Evolutionary conservation across 129 eudicot species (phyloP).

Genomic region (Centrapalus pauciflorus): DNA sequence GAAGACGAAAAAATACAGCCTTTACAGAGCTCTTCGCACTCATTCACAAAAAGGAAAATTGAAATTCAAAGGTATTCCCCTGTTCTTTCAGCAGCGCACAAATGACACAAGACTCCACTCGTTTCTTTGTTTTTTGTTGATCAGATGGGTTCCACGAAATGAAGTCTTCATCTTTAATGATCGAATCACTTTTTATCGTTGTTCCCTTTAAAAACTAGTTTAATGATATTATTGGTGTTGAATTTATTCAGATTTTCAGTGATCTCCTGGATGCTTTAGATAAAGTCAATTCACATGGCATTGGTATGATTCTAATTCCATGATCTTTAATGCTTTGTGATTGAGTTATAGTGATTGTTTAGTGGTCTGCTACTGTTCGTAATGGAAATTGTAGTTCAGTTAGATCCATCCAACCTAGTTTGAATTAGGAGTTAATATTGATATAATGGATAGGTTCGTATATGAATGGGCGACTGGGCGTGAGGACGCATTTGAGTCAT

Average conservation of each 20-base stretch:
- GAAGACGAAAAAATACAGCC: conserved; percentile 14
- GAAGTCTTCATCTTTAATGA: conserved; percentile 12
- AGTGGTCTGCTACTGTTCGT: not conserved
- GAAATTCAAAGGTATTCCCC: conserved; percentile 19
- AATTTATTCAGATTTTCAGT: conserved; percentile 33
- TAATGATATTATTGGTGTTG: conserved; percentile 15
- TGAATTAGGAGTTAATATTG: not conserved
- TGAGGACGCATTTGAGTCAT: not conserved
- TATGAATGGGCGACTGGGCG: not conserved
- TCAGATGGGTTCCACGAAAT: not conserved
- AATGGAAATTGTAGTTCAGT: not conserved
- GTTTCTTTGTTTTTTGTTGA: conserved; percentile 6
- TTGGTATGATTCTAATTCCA: conserved; percentile 26
- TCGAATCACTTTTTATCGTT: conserved; percentile 23
- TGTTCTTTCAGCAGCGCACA: not conserved
- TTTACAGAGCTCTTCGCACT: conserved; percentile 12
- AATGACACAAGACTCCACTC: not conserved
- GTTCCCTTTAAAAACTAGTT: conserved; percentile 4
- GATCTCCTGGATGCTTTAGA: conserved; percentile 25
- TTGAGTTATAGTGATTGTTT: not conserved
- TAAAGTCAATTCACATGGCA: conserved; percentile 31
- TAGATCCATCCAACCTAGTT: not conserved
- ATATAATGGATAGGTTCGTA: not conserved
- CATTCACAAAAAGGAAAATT: not conserved
- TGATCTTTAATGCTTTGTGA: not conserved